phyloP scores from a whole-genome alignment of 2,329 filamentous ascomycete genomes.

The Lecanosticta acicola region DNA sequence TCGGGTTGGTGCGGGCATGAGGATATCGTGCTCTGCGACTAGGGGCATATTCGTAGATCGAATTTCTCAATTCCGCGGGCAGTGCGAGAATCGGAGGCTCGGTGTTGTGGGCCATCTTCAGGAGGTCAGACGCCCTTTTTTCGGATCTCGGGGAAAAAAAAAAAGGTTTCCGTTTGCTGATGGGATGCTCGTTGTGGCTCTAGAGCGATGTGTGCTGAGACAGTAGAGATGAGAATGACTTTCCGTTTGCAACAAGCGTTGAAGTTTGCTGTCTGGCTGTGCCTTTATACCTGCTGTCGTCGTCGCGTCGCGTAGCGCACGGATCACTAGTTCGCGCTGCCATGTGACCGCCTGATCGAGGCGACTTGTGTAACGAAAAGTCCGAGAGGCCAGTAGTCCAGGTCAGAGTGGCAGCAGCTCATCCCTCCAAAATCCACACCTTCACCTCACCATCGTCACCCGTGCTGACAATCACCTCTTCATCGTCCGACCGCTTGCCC shows the following conservation, averaged over 20 bases:
- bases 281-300: no score
- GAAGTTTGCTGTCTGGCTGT: no score
- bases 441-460: conserved; percentile 87
- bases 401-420: no score
- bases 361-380: no score
- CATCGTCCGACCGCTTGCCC: conserved; percentile 53
- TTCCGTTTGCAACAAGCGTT: not conserved
- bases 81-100: not conserved
- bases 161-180: no score
- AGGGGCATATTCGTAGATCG: not conserved
- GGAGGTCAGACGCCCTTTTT: not conserved
- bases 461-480: conserved; percentile 85
- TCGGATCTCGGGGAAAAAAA: no score
- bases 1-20: not conserved
- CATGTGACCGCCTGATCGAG: not conserved
- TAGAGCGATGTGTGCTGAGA: no score
- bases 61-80: not conserved
- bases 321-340: not conserved
- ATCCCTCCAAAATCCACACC: conserved; percentile 62
- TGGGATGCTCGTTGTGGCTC: no score
- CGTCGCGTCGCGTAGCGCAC: not conserved
- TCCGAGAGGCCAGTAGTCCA: no score
- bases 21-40: not conserved
- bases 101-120: not conserved
- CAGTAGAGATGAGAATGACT: not conserved